Conservation (phyloP, 2,329 filamentous ascomycete genomes). For the Neofusicoccum laricinum region DNA sequence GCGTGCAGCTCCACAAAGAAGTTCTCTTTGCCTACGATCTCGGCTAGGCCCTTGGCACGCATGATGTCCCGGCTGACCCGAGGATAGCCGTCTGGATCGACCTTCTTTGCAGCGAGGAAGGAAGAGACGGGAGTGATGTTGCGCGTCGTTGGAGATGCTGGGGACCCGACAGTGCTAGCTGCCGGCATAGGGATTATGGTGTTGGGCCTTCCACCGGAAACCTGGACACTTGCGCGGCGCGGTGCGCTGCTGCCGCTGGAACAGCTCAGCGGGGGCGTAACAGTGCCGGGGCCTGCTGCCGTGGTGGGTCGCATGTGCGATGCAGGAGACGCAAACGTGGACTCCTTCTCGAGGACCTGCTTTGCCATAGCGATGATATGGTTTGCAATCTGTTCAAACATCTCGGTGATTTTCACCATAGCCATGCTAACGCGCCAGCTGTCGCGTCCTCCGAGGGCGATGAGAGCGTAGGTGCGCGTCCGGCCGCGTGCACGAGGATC, state of each 20-base stretch:
- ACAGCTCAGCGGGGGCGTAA: slow-evolving; percentile 28
- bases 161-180: slow-evolving; percentile 25
- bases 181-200: slow-evolving; percentile 5
- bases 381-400: slow-evolving; percentile 54
- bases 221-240: slow-evolving; percentile 9
- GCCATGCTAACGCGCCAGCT: slow-evolving; percentile 48
- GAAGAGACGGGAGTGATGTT: slow-evolving; percentile 57
- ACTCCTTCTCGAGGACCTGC: slow-evolving; percentile 36
- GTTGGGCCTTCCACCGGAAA: not conserved
- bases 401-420: slow-evolving; percentile 39
- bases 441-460: slow-evolving; percentile 56
- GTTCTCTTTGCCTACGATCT: slow-evolving; percentile 58
- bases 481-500: slow-evolving; percentile 58
- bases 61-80: slow-evolving; percentile 51
- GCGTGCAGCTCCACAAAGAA: slow-evolving; percentile 58
- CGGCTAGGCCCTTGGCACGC: slow-evolving; percentile 54
- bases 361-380: slow-evolving; percentile 47
- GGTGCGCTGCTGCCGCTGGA: slow-evolving; percentile 20
- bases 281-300: slow-evolving; percentile 21
- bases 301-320: slow-evolving; percentile 27
- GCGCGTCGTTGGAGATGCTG: slow-evolving; percentile 32
- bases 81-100: slow-evolving; percentile 56
- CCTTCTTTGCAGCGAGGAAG: slow-evolving; percentile 55
- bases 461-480: slow-evolving; percentile 55
- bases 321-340: slow-evolving; percentile 22